These are phyloP conservation scores for Alternaria consortialis DNA, from an alignment of 2,329 filamentous ascomycete genomes.

Conservation along the genomic window DNA sequence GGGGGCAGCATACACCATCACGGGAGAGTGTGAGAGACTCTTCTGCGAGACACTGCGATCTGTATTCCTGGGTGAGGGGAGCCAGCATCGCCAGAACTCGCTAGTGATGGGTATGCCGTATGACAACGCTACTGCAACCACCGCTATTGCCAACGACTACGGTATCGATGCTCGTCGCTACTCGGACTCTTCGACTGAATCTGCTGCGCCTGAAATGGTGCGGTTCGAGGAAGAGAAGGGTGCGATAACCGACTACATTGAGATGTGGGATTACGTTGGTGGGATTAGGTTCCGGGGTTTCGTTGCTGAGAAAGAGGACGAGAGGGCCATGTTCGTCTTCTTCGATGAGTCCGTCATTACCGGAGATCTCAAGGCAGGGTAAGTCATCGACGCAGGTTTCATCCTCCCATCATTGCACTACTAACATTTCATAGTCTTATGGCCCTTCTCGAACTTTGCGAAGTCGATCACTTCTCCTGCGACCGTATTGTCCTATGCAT, in stretches of 20 bases:
- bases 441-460: slow-evolving; percentile 87
- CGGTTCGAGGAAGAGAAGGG: slow-evolving; percentile 27
- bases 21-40: slow-evolving; percentile 99
- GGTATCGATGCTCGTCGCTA: slow-evolving; percentile 35
- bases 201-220: slow-evolving; percentile 43
- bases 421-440: slow-evolving; percentile 63
- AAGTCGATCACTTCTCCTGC: slow-evolving; percentile 75
- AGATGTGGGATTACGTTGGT: slow-evolving; percentile 86
- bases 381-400: slow-evolving; percentile 53
- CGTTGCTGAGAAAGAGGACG: slow-evolving; percentile 72
- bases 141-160: slow-evolving; percentile 43
- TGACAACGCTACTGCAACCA: slow-evolving; percentile 25
- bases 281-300: slow-evolving; percentile 88
- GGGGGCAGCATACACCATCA: slow-evolving; percentile 96
- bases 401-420: background rate
- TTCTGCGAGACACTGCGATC: slow-evolving; percentile 95
- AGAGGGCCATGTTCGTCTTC: slow-evolving; percentile 86
- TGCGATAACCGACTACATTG: slow-evolving; percentile 70
- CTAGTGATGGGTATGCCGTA: slow-evolving; percentile 79
- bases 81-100: slow-evolving; percentile 78
- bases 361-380: slow-evolving; percentile 87
- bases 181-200: slow-evolving; percentile 38
- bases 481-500: slow-evolving; percentile 81
- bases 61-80: slow-evolving; percentile 97
- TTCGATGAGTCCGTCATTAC: slow-evolving; percentile 78